Conservation (phyloP, 179 eudicot species). For the Silene noctiflora region DNA sequence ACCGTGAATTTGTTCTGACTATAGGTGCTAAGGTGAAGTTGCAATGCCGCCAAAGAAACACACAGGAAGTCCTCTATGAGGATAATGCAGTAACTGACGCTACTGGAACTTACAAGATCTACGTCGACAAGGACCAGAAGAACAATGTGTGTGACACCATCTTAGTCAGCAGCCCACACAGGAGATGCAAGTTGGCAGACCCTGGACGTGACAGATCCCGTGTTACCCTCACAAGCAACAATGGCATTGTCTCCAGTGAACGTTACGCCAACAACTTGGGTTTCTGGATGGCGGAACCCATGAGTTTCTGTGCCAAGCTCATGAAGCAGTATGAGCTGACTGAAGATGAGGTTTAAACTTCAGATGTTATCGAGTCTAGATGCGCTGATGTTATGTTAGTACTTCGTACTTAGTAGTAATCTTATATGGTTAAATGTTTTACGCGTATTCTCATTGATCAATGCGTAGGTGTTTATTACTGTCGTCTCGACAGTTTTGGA, state of each 20-base stretch:
- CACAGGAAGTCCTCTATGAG: conserved; percentile 28
- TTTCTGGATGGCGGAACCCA: conserved; percentile 30
- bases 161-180: conserved; percentile 40
- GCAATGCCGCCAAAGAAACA: conserved; percentile 36
- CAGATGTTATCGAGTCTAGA: not conserved
- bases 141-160: conserved; percentile 39
- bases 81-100: conserved; percentile 31
- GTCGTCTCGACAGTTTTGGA: not conserved
- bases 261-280: conserved; percentile 47
- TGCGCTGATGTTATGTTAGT: not conserved
- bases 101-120: conserved; percentile 34
- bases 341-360: conserved; percentile 29
- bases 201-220: conserved; percentile 52
- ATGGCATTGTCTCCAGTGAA: conserved; percentile 28
- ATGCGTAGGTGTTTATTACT: not conserved
- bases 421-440: not conserved
- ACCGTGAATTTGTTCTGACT: not conserved
- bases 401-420: not conserved
- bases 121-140: conserved; percentile 40
- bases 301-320: conserved; percentile 38
- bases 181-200: conserved; percentile 31
- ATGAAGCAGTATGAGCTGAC: conserved; percentile 38
- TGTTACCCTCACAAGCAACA: conserved; percentile 41
- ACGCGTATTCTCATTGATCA: not conserved
- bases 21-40: conserved; percentile 45